These are phyloP conservation scores for Tardiomyces depauwii DNA, from an alignment of 1,139 yeast genomes.

Conservation along the genomic window DNA sequence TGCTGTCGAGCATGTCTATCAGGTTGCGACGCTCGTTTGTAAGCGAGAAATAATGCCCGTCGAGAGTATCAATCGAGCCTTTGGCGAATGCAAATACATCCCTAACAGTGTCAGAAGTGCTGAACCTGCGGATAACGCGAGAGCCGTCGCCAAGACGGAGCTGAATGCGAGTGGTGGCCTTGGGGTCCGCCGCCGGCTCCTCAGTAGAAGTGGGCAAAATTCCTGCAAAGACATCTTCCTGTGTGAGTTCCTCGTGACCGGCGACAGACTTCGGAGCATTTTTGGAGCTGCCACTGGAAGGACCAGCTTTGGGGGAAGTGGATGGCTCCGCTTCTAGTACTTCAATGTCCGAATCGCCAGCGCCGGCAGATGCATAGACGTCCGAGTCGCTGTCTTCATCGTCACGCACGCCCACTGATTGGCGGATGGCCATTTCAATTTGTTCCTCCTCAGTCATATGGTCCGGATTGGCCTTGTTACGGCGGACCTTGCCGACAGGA, in stretches of 20 bases:
- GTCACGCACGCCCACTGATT: slow-evolving; percentile 36
- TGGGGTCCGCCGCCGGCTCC: slow-evolving; percentile 51
- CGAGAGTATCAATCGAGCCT: slow-evolving; percentile 39
- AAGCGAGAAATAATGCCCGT: slow-evolving; percentile 44
- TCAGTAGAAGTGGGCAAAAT: slow-evolving; percentile 40
- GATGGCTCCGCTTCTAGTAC: slow-evolving; percentile 1
- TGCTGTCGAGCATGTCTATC: slow-evolving; percentile 42
- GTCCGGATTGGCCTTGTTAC: slow-evolving; percentile 18
- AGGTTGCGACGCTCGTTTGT: slow-evolving; percentile 57
- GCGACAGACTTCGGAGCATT: no score
- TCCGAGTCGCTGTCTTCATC: slow-evolving; percentile 15
- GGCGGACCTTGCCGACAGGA: slow-evolving; percentile 36
- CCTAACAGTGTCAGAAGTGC: slow-evolving; percentile 43
- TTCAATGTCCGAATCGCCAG: background rate
- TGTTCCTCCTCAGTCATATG: slow-evolving; percentile 74
- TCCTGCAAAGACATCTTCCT: slow-evolving; percentile 30
- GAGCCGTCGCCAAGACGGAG: slow-evolving; percentile 80
- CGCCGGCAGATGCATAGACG: background rate
- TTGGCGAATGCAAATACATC: slow-evolving; percentile 51
- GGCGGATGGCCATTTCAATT: slow-evolving; percentile 62
- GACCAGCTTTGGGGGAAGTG: slow-evolving; percentile 1
- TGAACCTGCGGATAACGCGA: slow-evolving; percentile 66
- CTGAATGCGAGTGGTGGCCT: slow-evolving; percentile 66
- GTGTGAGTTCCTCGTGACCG: slow-evolving; percentile 11
- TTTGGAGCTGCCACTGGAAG: slow-evolving; percentile 4